Conservation (phyloP, 1,284 basidiomycete species). For the Entoloma clypeatum region DNA sequence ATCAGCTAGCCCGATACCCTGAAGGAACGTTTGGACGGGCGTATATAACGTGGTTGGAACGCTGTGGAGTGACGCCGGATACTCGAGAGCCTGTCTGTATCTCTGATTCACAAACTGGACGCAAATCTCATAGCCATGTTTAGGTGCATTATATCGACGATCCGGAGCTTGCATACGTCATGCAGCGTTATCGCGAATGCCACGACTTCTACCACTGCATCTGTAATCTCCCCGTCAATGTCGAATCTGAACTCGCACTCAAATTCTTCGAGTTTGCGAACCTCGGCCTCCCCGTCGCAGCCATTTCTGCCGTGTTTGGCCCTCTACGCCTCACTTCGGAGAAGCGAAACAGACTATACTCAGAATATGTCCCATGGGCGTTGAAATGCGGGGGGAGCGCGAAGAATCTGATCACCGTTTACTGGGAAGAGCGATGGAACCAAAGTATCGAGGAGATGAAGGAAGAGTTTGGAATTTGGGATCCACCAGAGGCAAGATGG, state of each 20-base stretch:
- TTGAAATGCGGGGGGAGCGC: constrained; percentile 74
- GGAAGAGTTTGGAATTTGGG: constrained; percentile 80
- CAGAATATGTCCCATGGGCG: constrained; percentile 90
- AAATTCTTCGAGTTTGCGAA: constrained; percentile 96
- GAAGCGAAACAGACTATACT: constrained; percentile 58
- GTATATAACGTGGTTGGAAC: constrained; percentile 89
- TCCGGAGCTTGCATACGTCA: constrained; percentile 92
- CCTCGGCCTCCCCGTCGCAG: constrained; percentile 87
- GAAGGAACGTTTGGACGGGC: constrained; percentile 85
- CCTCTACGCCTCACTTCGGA: constrained; percentile 57
- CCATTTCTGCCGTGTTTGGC: constrained; percentile 76
- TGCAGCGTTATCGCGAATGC: constrained; percentile 97
- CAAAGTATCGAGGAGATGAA: constrained; percentile 80
- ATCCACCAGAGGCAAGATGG: constrained; percentile 67
- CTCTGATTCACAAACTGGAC: too few species aligned
- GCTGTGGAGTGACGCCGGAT: constrained; percentile 92
- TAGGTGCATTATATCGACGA: constrained; percentile 92
- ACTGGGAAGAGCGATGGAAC: constrained; percentile 96
- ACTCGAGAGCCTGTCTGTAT: constrained; percentile 81
- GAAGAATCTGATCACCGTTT: constrained; percentile 81
- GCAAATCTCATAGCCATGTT: constrained; percentile 2
- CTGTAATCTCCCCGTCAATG: constrained; percentile 82
- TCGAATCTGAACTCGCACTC: constrained; percentile 92
- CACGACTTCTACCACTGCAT: constrained; percentile 97
- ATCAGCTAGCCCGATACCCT: constrained; percentile 59